Base-by-base conservation (phyloP, 305 asterid genomes). In the Fraxinus angustifolia region DNA sequence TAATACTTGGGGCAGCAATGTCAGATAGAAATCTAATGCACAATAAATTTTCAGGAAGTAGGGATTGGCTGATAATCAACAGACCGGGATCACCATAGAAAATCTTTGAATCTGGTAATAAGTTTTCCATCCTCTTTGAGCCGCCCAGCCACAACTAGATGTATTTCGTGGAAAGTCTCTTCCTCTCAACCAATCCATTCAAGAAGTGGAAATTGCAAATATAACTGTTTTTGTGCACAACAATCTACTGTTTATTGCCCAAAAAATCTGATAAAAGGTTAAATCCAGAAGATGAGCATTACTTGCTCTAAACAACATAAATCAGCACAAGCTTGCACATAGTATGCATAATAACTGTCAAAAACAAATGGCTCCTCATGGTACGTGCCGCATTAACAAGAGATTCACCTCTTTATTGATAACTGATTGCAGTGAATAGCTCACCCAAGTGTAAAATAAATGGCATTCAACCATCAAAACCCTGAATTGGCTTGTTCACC, bases 391-490 rank as follows among this genome's bases (percentile, higher is more conserved):
- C 6, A 11, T 80, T 12, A 45, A 85, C 80, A 75, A 75, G 19
- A 58, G 80, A 38, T 78, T 77, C 65, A 75, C 83, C 73, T 80
- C 81, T 79, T 87, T 79, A 81, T 87, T 85, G 82, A 60, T 38
- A 79, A 77, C 28, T 50, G 81, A 82, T 85, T 74, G 85, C 86
- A 17, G 33, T 42, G 65, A 81, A 82, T 75, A 80, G 89, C 89
- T 84, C 87, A 82, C 88, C 89, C 91, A 88, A 81, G 87, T 84
- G 86, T 82, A 84, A 82, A 88, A 84, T 56, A n/a, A 62, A 83
- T 81, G 88, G 87, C 89, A 35, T 77, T 77, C 16, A 83, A 83
- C 76, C 8, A 68, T 23, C 58, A 12, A 33, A 8, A 26, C 85
- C 65, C 75, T 6, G 30, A 7, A 17, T 38, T 48, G 11, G 77